A percentile compares a stretch with the other conserved stretches of the same genome.
These are phyloP conservation scores for Globisporangium nunn DNA, from an alignment of 352 stramenopile genomes.

Conservation along the genomic window DNA sequence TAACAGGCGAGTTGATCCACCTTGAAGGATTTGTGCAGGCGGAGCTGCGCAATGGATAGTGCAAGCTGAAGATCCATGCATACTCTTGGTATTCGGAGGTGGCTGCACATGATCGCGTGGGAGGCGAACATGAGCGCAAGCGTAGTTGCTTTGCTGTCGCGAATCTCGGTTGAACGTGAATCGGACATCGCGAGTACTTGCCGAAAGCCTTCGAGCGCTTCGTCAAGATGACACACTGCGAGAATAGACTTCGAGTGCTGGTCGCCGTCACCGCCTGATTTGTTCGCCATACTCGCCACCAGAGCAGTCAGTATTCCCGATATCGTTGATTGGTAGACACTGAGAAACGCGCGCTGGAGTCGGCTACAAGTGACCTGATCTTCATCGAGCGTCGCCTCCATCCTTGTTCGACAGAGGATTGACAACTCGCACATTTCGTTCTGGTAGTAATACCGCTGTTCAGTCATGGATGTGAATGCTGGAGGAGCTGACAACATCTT, in stretches of 20 bases:
- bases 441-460: constrained; percentile 12
- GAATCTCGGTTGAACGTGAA: not conserved
- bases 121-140: constrained; percentile 19
- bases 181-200: not conserved
- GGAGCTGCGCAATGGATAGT: not conserved
- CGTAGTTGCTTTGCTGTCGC: not conserved
- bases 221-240: not conserved
- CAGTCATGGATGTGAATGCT: constrained; percentile 14
- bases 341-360: not conserved
- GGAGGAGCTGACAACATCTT: constrained; percentile 23
- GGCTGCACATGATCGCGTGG: constrained; percentile 19
- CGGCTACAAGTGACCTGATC: not conserved
- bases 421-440: constrained; percentile 5
- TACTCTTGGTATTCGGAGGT: constrained; percentile 13
- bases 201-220: not conserved
- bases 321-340: constrained; percentile 1
- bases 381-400: not conserved
- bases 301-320: not conserved
- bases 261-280: not conserved
- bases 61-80: constrained; percentile 20
- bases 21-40: not conserved
- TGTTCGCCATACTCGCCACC: not conserved
- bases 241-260: not conserved
- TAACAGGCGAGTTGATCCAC: constrained; percentile 1
- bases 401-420: not conserved